A percentile compares a stretch with the other conserved stretches of the same genome.
Evolutionary conservation across 768 basidiomycete genomes (phyloP).

Genomic region (Tricholoma sp.): DNA sequence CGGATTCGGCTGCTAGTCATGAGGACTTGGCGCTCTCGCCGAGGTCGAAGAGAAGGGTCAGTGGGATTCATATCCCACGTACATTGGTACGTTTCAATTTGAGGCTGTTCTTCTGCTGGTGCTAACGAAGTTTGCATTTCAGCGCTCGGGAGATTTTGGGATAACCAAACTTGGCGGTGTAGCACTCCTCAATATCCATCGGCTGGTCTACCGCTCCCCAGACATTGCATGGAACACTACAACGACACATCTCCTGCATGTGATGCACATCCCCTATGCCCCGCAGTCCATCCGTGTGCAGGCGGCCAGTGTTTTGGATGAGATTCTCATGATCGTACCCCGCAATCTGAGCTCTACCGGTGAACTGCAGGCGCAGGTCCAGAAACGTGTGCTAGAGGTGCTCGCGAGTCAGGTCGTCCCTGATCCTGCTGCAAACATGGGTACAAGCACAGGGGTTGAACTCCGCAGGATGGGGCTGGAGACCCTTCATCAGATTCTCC

Average conservation of each 20-base stretch:
- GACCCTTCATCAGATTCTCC: slow-evolving; percentile 84
- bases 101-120: not conserved
- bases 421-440: slow-evolving; percentile 26
- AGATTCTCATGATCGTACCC: slow-evolving; percentile 74
- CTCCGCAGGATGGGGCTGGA: slow-evolving; percentile 86
- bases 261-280: slow-evolving; percentile 65
- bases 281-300: slow-evolving; percentile 82
- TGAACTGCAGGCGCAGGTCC: slow-evolving; percentile 65
- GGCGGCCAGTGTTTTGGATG: slow-evolving; percentile 82
- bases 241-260: slow-evolving; percentile 73
- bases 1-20: slow-evolving; percentile 24
- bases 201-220: slow-evolving; percentile 79
- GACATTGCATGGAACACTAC: slow-evolving; percentile 83
- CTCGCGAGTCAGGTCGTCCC: slow-evolving; percentile 75
- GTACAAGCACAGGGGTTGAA: slow-evolving; percentile 56
- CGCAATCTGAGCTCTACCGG: slow-evolving; percentile 58
- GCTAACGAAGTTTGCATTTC: slow-evolving; percentile 2
- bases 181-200: slow-evolving; percentile 77
- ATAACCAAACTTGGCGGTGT: slow-evolving; percentile 81
- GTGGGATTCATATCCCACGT: slow-evolving; percentile 82
- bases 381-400: slow-evolving; percentile 80
- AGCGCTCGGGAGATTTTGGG: slow-evolving; percentile 95
- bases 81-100: slow-evolving; percentile 46
- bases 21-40: slow-evolving; percentile 40
- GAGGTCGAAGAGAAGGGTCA: slow-evolving; percentile 56